Evolutionary conservation across 1,284 basidiomycete genomes (phyloP), one percentile per base, ranked within the genome.

Genomic region (Sanghuangporus sanghuang): DNA sequence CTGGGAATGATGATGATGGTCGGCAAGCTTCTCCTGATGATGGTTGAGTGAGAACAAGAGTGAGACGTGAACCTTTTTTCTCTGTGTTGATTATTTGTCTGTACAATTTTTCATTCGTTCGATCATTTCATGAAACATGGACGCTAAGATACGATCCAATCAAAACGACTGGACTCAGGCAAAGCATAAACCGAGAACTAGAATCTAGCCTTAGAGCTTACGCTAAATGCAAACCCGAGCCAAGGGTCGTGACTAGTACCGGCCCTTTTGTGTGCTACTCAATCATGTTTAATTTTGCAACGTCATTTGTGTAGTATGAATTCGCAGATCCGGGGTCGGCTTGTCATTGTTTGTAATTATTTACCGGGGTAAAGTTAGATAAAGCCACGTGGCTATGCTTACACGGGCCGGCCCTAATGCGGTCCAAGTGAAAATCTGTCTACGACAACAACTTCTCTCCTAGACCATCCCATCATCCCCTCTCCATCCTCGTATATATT

Each of bases 401-500:
- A 60, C 48, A 23, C 23, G 21, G 52, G n/a, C 53, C 59, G 49
- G 59, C 40, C 61, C 44, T 62, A 62, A 62, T 36, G 55, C 27
- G 56, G 61, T 14, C 32, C 11, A 46, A 38, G 46, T 62, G 42
- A 57, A 62, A 62, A 59, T 64, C 35, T 58, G 49, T 61, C 49
- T 18, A 39, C 40, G 12, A 60, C 56, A 27, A 49, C 55, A 57
- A 3, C 44, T 16, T 21, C 23, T 53, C 54, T 18, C 52, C 59
- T 40, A 58, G 59, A 42, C 39, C 59, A 23, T 18, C 35, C n/a
- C 32, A 18, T n/a, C 40, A 18, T 42, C 63, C 32, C 59, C 46
- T 21, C 49, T 61, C 50, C 35, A 3, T n/a, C 16, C 32, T 38
- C 8, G 62, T 63, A 63, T 63, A 63, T 61, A 63, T 63, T 40